These are phyloP conservation scores for Conticribra weissflogii DNA, from an alignment of 108 stramenopile species.

Conservation along the genomic window DNA sequence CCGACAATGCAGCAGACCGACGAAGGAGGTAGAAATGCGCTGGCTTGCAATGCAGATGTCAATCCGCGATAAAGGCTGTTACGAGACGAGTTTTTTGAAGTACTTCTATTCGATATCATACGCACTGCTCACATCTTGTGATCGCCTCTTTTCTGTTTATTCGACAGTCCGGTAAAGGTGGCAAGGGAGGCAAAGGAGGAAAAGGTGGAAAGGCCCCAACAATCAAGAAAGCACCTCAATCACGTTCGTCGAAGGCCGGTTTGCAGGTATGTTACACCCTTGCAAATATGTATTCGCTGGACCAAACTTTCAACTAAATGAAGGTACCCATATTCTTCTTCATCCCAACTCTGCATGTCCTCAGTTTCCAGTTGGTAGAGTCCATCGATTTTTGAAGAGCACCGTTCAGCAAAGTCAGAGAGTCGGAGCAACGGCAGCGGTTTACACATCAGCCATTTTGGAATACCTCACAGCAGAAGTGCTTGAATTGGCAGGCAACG, in stretches of 20 bases:
- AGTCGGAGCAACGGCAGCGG: slow-evolving; percentile 99
- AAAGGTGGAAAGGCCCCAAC: slow-evolving; percentile 99
- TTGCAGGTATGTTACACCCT: slow-evolving; percentile 60
- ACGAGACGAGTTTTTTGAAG: too few species aligned
- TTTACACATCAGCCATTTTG: slow-evolving; percentile 99
- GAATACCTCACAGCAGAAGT: slow-evolving; percentile 99
- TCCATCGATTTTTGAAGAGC: slow-evolving; percentile 98
- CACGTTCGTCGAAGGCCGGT: slow-evolving; percentile 97
- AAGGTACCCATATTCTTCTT: too few species aligned
- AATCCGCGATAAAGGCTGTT: too few species aligned
- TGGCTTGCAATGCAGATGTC: too few species aligned
- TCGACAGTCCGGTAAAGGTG: slow-evolving; percentile 90
- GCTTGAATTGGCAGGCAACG: slow-evolving; percentile 98
- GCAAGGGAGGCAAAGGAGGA: slow-evolving; percentile 99
- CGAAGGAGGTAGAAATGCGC: too few species aligned
- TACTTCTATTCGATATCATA: too few species aligned
- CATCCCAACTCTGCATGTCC: background rate
- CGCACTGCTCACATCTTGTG: slow-evolving; percentile 11
- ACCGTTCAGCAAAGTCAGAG: slow-evolving; percentile 94
- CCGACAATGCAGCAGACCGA: too few species aligned
- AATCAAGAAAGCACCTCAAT: slow-evolving; percentile 98
- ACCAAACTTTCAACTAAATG: too few species aligned
- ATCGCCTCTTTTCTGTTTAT: background rate
- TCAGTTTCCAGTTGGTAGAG: slow-evolving; percentile 99
- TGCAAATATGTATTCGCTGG: slow-evolving; percentile 11